Conservation (phyloP, 2,329 filamentous ascomycete genomes). For the Penicillium sp. region DNA sequence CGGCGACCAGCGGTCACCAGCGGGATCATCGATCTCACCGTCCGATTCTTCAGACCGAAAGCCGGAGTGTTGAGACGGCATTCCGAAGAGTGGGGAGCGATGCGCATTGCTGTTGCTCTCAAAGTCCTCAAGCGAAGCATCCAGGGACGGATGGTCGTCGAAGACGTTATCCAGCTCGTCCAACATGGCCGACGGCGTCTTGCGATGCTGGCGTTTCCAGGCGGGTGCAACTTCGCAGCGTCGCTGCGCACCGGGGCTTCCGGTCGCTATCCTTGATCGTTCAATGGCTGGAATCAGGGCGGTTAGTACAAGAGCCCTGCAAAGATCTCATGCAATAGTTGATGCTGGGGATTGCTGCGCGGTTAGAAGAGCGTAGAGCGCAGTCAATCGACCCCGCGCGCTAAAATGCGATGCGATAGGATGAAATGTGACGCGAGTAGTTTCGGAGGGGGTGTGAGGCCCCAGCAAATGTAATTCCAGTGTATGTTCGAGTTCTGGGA, state of each 20-base stretch:
- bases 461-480: not conserved
- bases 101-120: conserved; percentile 50
- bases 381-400: conserved; percentile 24
- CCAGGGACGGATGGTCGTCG: conserved; percentile 59
- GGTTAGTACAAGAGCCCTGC: conserved; percentile 20
- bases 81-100: conserved; percentile 53
- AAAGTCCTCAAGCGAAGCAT: conserved; percentile 62
- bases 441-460: not conserved
- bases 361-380: conserved; percentile 10
- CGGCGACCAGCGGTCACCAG: conserved; percentile 60
- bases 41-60: conserved; percentile 58
- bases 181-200: conserved; percentile 43
- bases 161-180: conserved; percentile 51
- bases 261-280: conserved; percentile 8
- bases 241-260: conserved; percentile 17
- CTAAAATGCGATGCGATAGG: conserved; percentile 21
- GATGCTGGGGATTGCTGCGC: conserved; percentile 3
- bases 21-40: conserved; percentile 35
- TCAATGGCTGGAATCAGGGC: conserved; percentile 2
- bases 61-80: conserved; percentile 62
- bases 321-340: conserved; percentile 12
- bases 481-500: not conserved
- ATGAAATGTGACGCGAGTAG: conserved; percentile 11
- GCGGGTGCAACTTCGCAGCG: conserved; percentile 22
- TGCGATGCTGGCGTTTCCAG: conserved; percentile 24